phyloP scores from a whole-genome alignment of 352 stramenopile genomes.

The Pythium insidiosum region DNA sequence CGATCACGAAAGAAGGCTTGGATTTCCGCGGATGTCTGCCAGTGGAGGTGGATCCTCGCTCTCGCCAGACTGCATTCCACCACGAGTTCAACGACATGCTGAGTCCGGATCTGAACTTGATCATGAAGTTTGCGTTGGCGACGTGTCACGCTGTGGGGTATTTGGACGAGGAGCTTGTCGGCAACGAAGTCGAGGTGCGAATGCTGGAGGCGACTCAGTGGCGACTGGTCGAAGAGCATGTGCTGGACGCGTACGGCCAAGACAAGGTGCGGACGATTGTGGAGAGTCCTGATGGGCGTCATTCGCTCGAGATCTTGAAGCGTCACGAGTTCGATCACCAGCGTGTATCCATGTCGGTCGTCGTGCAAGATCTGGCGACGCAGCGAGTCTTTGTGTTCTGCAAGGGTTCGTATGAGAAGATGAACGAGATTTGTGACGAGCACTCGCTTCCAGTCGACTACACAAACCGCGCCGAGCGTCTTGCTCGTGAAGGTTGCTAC shows the following conservation, averaged over 20 bases:
- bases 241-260: conserved; percentile 6
- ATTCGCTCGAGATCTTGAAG: conserved; percentile 77
- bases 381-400: conserved; percentile 72
- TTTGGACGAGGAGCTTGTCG: conserved; percentile 64
- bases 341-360: conserved; percentile 87
- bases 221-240: conserved; percentile 36
- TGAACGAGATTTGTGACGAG: conserved; percentile 45
- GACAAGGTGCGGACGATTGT: conserved; percentile 15
- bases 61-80: conserved; percentile 13
- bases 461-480: conserved; percentile 35
- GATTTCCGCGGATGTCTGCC: conserved; percentile 72
- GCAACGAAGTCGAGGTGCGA: conserved; percentile 85
- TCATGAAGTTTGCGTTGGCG: conserved; percentile 63
- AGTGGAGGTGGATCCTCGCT: conserved; percentile 9
- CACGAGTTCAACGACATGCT: conserved; percentile 52
- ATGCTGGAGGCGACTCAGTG: conserved; percentile 79
- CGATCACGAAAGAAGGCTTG: conserved; percentile 86
- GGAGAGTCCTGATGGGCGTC: conserved; percentile 24
- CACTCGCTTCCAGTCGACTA: conserved; percentile 68
- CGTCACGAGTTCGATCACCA: conserved; percentile 90
- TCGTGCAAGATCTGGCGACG: conserved; percentile 57
- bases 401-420: conserved; percentile 88
- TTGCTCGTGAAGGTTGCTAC: conserved; percentile 83
- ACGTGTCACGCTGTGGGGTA: conserved; percentile 79
- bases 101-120: conserved; percentile 20